Percentiles rank a stretch among this genome's conserved stretches.
Conservation (phyloP, 2,329 filamentous ascomycete species). For the Aspergillus flavus region DNA sequence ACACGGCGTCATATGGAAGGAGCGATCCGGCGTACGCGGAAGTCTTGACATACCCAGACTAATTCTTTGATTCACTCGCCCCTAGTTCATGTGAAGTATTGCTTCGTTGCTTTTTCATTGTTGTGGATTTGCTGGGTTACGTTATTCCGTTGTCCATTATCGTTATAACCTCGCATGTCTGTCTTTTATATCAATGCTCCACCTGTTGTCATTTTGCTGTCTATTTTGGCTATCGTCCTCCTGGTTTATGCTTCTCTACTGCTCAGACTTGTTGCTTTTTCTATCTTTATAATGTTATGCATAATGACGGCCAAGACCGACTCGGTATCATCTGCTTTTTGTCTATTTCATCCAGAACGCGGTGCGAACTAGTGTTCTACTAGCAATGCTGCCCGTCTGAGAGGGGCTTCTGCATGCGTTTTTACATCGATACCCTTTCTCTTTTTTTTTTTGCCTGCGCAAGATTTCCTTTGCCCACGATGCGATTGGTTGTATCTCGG, state of each 20-base stretch:
- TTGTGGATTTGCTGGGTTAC: slow-evolving; percentile 22
- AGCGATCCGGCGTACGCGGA: slow-evolving; percentile 44
- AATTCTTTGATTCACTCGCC: slow-evolving; percentile 18
- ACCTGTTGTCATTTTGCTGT: not conserved
- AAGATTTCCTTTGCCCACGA: not conserved
- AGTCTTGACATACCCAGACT: slow-evolving; percentile 24
- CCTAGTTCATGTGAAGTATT: slow-evolving; percentile 33
- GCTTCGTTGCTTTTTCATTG: slow-evolving; percentile 32
- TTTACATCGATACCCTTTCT: slow-evolving; percentile 39
- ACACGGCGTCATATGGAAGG: slow-evolving; percentile 31
- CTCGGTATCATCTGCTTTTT: slow-evolving; percentile 16
- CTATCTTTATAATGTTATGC: slow-evolving; percentile 6
- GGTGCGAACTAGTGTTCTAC: slow-evolving; percentile 12
- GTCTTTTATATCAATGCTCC: not conserved
- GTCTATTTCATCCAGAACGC: slow-evolving; percentile 13
- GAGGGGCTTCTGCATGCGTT: slow-evolving; percentile 12
- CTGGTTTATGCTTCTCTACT: not conserved
- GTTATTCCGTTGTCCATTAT: not conserved
- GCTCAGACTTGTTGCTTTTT: not conserved
- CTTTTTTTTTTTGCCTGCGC: slow-evolving; percentile 21
- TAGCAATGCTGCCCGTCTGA: slow-evolving; percentile 1
- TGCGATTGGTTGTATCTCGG: slow-evolving; percentile 5
- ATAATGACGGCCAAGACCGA: slow-evolving; percentile 12
- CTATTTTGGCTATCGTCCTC: not conserved
- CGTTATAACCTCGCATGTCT: not conserved